Evolutionary conservation across 768 basidiomycete species (phyloP).

Genomic region (Boletus reticuloceps): DNA sequence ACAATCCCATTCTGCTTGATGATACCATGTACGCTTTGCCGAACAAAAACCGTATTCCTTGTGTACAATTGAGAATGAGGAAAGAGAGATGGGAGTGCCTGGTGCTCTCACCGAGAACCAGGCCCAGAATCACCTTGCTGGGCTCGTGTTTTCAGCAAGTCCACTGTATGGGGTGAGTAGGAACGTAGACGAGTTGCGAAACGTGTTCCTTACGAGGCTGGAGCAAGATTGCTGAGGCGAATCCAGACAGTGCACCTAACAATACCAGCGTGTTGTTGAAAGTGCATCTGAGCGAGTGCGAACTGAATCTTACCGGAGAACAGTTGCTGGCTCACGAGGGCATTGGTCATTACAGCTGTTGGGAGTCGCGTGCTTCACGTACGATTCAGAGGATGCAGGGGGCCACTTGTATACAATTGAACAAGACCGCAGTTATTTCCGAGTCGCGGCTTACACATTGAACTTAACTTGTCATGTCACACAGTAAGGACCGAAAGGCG

Average conservation of each 20-base stretch:
- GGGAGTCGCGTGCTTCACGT: too few species aligned
- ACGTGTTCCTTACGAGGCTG: slow-evolving; percentile 62
- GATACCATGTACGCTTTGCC: slow-evolving; percentile 55
- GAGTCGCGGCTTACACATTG: too few species aligned
- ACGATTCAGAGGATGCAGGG: too few species aligned
- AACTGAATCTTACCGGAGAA: slow-evolving; percentile 22
- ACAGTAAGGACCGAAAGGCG: too few species aligned
- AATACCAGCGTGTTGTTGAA: neutral
- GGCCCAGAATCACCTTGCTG: slow-evolving; percentile 70
- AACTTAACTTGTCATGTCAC: neutral
- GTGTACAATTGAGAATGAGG: neutral
- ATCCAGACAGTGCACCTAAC: slow-evolving; percentile 74
- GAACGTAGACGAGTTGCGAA: neutral
- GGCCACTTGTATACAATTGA: too few species aligned
- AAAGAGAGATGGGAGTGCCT: neutral
- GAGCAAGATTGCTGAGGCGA: slow-evolving; percentile 69
- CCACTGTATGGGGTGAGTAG: slow-evolving; percentile 47
- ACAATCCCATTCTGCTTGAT: slow-evolving; percentile 57
- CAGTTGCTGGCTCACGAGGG: slow-evolving; percentile 25
- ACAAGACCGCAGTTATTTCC: too few species aligned
- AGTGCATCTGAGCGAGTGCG: neutral
- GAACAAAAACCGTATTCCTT: slow-evolving; percentile 42
- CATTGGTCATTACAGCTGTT: slow-evolving; percentile 22
- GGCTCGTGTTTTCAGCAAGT: slow-evolving; percentile 88
- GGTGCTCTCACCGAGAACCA: slow-evolving; percentile 35